phyloP scores from a whole-genome alignment of 148 eudicot species.

The Rhododendron williamsianum region DNA sequence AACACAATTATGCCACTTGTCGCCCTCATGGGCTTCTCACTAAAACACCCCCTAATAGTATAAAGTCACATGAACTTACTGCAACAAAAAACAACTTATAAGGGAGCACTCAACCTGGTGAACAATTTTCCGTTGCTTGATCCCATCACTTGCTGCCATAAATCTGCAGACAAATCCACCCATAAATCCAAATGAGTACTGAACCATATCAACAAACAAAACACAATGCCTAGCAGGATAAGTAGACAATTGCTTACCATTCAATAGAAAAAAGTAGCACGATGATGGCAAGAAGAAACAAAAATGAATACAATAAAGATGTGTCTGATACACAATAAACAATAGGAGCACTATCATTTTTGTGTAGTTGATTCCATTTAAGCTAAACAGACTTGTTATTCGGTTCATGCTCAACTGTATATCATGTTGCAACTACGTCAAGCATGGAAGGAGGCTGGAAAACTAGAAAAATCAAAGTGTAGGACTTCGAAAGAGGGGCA shows the following conservation, averaged over 20 bases:
- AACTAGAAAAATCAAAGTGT: background rate
- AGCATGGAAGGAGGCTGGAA: background rate
- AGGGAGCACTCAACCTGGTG: constrained; percentile 47
- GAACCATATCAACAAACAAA: background rate
- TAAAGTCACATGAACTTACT: background rate
- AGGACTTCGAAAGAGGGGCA: background rate
- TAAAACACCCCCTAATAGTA: background rate
- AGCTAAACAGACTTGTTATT: background rate
- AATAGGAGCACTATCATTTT: background rate
- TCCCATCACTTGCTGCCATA: constrained; percentile 91
- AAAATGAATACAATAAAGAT: background rate
- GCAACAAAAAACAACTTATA: constrained; percentile 1
- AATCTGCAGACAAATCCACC: constrained; percentile 44
- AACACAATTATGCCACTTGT: background rate
- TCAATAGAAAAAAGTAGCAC: background rate
- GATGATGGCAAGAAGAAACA: background rate
- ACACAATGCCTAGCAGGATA: background rate
- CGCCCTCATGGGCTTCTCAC: too few species aligned
- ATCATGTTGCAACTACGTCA: background rate
- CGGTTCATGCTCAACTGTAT: background rate
- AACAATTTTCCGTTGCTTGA: constrained; percentile 62
- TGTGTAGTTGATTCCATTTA: background rate
- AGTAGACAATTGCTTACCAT: background rate
- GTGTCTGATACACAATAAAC: background rate
- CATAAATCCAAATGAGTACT: constrained; percentile 1